Evolutionary conservation across 352 stramenopile species (phyloP).

Genomic region (Globisporangium middletonii): DNA sequence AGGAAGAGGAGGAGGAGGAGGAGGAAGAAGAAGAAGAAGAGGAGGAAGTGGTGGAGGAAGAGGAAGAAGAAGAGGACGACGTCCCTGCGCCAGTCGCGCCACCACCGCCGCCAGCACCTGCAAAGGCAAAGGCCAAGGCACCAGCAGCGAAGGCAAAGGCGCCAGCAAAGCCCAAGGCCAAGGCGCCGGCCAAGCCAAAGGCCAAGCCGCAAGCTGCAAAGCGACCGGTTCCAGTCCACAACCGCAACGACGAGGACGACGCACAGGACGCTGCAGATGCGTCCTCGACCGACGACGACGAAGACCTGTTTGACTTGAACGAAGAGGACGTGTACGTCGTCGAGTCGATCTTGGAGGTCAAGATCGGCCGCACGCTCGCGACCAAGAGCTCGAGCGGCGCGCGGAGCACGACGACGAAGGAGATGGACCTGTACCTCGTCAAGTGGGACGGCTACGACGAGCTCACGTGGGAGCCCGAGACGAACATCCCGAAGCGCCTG

Average conservation of each 20-base stretch:
- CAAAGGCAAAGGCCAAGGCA: background rate
- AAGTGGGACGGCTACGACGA: constrained; percentile 81
- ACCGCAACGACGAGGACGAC: constrained; percentile 13
- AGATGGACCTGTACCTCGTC: constrained; percentile 63
- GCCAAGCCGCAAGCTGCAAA: background rate
- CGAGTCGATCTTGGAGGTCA: constrained; percentile 65
- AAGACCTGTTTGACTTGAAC: constrained; percentile 62
- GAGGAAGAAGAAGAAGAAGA: constrained; percentile 18
- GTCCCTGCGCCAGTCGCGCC: constrained; percentile 16
- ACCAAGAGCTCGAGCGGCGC: constrained; percentile 20
- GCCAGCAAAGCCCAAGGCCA: background rate
- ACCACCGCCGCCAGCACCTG: background rate
- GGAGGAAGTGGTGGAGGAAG: constrained; percentile 27
- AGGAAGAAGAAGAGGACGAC: constrained; percentile 21
- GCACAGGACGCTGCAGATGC: constrained; percentile 17
- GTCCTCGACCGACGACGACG: constrained; percentile 61
- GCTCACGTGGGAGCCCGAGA: constrained; percentile 68
- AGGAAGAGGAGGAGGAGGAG: constrained; percentile 15
- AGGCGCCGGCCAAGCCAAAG: background rate
- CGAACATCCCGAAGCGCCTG: constrained; percentile 59
- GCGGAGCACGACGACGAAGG: constrained; percentile 35
- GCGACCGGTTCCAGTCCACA: background rate
- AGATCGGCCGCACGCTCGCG: constrained; percentile 36
- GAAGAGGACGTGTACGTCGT: constrained; percentile 73
- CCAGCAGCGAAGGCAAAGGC: constrained; percentile 4